Evolutionary conservation across 306 rosid species (phyloP), one percentile per base, ranked within the genome.

Genomic region (Vigna hirtella): DNA sequence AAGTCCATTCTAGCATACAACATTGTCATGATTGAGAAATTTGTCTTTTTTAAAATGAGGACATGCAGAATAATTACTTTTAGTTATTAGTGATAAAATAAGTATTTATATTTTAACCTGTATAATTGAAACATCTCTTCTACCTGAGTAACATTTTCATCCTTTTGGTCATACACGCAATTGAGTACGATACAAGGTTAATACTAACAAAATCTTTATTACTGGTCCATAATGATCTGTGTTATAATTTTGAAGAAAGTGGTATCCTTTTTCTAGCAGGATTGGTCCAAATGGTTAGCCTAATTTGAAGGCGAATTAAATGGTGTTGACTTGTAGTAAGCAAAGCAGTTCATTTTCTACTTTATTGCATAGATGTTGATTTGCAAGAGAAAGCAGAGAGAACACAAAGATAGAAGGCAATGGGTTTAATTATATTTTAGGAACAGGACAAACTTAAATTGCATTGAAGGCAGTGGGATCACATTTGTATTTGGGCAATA

Each of bases 251-350:
- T 82, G 12, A 34, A 52, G 83, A 38, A 64, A 73, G 24, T 30
- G 76, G 20, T 73, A 73, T 38, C 42, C 34, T 69, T 70, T 79
- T 74, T 82, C 67, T 68, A 53, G 38, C 79, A 55, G 85, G 56
- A 74, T 73, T 76, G 90, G 83, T 64, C 75, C 75, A 73, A 66
- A 28, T 76, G 80, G 77, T 63, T 70, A 66, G 85, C 89, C 93
- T 87, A 85, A 89, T 79, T 76, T 87, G 85, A 79, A 85, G 86
- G 93, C 89, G 71, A 73, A 75, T 68, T 89, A 85, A 89, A 87
- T 89, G 88, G 88, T 69, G 68, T 79, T 88, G 89, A 81, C 85
- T 77, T 61, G 43, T 20, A 43, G 62, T 73, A 66, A 78, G 84
- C 88, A 81, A 66, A 68, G 65, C 80, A 74, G 81, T 67, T 83